These are phyloP conservation scores for Avicennia marina DNA, from an alignment of 257 asterid species.

Conservation along the genomic window DNA sequence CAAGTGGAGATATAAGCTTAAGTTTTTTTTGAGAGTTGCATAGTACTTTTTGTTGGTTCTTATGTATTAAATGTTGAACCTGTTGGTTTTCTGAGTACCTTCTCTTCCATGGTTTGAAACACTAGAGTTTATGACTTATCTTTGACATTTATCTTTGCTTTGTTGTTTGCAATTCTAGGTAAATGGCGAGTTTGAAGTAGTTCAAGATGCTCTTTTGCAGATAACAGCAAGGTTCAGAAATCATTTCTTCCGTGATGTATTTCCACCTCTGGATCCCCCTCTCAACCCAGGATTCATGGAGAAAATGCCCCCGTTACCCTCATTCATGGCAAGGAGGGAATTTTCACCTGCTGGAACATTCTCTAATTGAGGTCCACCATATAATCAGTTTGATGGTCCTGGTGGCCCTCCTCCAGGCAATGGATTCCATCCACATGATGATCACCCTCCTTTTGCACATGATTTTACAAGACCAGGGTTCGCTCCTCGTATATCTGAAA, in stretches of 20 bases:
- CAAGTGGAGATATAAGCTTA: neutral
- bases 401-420: constrained; percentile 57
- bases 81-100: neutral
- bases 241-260: constrained; percentile 69
- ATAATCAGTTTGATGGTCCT: constrained; percentile 65
- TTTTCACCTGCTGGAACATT: constrained; percentile 73
- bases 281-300: constrained; percentile 55
- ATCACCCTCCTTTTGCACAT: constrained; percentile 68
- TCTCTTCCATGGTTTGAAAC: neutral
- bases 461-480: constrained; percentile 73
- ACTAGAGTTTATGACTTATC: constrained; percentile 6
- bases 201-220: constrained; percentile 86
- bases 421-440: constrained; percentile 70
- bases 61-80: too few relatives aligned
- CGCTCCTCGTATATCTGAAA: constrained; percentile 66
- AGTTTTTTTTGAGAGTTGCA: constrained; percentile 3
- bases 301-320: constrained; percentile 55
- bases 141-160: constrained; percentile 20
- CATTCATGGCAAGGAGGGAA: constrained; percentile 68
- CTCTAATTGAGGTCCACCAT: constrained; percentile 56
- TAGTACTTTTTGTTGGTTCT: neutral
- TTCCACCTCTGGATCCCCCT: constrained; percentile 52
- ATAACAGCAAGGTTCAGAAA: constrained; percentile 75
- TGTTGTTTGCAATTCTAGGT: constrained; percentile 38
- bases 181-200: constrained; percentile 64